Percentiles rank a stretch among this genome's conserved stretches.
These are phyloP conservation scores for Rhododendron mucronatum DNA, from an alignment of 148 eudicot species.

Conservation along the genomic window DNA sequence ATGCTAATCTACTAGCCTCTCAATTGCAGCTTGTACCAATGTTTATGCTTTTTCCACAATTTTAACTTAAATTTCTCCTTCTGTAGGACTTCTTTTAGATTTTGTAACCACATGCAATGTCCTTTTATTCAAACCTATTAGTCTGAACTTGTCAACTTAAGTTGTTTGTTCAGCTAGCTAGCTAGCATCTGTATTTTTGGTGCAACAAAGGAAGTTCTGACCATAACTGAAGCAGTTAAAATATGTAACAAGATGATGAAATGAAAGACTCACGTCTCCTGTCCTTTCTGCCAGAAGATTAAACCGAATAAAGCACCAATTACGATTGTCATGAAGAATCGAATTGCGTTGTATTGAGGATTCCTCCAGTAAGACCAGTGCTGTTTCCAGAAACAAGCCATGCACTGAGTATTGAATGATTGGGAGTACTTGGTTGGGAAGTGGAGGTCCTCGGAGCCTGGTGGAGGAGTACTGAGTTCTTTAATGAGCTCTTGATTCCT, in stretches of 20 bases:
- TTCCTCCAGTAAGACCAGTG: conserved; percentile 49
- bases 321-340: conserved; percentile 35
- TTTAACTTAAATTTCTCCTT: not conserved
- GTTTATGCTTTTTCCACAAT: not conserved
- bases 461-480: conserved; percentile 36
- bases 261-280: conserved; percentile 24
- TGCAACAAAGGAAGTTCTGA: not conserved
- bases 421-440: conserved; percentile 43
- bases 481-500: conserved; percentile 39
- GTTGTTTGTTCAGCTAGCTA: not conserved
- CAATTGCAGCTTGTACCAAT: not conserved
- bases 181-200: not conserved
- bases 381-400: conserved; percentile 58
- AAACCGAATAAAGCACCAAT: conserved; percentile 43
- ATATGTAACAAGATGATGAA: not conserved
- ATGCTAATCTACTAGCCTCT: not conserved
- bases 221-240: not conserved
- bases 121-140: not conserved
- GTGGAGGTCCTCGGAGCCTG: conserved; percentile 37
- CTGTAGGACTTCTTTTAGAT: not conserved
- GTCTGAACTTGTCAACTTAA: not conserved
- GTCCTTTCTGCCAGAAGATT: conserved; percentile 46
- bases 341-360: conserved; percentile 39
- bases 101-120: not conserved
- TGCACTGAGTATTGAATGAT: conserved; percentile 34